phyloP scores from a whole-genome alignment of 306 rosid species.

The Phaseolus lunatus region DNA sequence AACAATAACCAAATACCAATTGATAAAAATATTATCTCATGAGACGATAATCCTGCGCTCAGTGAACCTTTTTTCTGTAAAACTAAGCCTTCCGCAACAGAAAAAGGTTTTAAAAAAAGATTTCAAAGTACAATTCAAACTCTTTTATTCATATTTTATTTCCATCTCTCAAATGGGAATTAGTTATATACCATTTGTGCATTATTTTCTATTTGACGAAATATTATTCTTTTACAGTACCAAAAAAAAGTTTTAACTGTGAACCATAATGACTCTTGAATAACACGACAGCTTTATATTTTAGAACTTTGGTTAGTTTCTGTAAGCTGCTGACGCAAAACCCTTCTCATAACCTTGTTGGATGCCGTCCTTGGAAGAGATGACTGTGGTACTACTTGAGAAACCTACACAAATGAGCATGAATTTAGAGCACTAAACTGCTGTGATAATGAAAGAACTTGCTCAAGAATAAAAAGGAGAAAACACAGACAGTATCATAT shows the following conservation, averaged over 20 bases:
- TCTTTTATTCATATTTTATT: not conserved
- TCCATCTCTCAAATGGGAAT: not conserved
- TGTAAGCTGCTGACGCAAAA: constrained; percentile 71
- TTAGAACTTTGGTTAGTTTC: constrained; percentile 59
- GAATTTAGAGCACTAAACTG: constrained; percentile 9
- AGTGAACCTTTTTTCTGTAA: too few species aligned
- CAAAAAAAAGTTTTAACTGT: not conserved
- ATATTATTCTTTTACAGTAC: not conserved
- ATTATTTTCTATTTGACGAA: not conserved
- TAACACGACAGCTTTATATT: constrained; percentile 48
- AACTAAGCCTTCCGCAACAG: too few species aligned
- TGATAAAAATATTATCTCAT: too few species aligned
- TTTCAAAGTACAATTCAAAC: not conserved
- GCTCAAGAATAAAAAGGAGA: too few species aligned
- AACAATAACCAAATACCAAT: too few species aligned
- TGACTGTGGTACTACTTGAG: constrained; percentile 62
- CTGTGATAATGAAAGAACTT: not conserved
- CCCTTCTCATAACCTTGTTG: constrained; percentile 95
- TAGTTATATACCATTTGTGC: not conserved
- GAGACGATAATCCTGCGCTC: too few species aligned
- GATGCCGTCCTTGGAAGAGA: constrained; percentile 93
- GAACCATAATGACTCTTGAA: not conserved
- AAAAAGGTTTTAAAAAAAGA: too few species aligned
- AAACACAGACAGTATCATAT: too few species aligned
- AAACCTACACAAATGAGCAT: constrained; percentile 62